Percentiles rank a stretch among this genome's conserved stretches.
phyloP scores from a whole-genome alignment of 2,329 filamentous ascomycete genomes.

The Botryosphaeria dothidea region DNA sequence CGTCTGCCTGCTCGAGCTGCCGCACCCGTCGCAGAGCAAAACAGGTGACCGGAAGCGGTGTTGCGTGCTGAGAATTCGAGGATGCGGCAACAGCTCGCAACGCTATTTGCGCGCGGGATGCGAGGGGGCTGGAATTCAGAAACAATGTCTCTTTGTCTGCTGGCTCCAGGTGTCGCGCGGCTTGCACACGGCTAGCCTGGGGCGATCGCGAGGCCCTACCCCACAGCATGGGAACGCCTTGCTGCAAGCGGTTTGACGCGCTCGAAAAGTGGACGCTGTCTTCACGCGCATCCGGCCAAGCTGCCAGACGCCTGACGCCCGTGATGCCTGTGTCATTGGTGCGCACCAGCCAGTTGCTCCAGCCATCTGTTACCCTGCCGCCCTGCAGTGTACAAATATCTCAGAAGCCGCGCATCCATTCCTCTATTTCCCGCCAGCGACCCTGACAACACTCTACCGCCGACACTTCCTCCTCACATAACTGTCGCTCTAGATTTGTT shows the following conservation, averaged over 20 bases:
- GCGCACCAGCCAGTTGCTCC: conserved; percentile 2
- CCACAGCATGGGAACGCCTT: conserved; percentile 5
- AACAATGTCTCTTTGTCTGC: conserved; percentile 20
- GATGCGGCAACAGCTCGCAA: background rate
- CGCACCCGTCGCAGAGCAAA: conserved; percentile 5
- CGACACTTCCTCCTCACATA: background rate
- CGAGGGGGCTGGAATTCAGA: conserved; percentile 17
- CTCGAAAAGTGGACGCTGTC: conserved; percentile 1
- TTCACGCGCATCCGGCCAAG: conserved; percentile 15
- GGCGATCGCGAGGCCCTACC: conserved; percentile 15
- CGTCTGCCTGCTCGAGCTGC: background rate
- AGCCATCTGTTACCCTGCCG: conserved; percentile 10
- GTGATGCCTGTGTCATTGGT: conserved; percentile 4
- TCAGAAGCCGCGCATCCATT: conserved; percentile 5
- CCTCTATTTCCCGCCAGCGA: background rate
- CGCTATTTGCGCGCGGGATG: conserved; percentile 4
- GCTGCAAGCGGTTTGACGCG: conserved; percentile 16
- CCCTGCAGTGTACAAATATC: conserved; percentile 19
- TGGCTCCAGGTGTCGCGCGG: background rate
- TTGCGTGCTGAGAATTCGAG: background rate
- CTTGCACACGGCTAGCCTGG: conserved; percentile 12
- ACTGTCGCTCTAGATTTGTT: conserved; percentile 5
- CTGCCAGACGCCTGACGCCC: conserved; percentile 1
- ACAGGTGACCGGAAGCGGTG: conserved; percentile 1
- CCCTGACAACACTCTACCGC: background rate